These are phyloP conservation scores for Apiotrichum siamense DNA, from an alignment of 1,284 basidiomycete species.

Conservation along the genomic window DNA sequence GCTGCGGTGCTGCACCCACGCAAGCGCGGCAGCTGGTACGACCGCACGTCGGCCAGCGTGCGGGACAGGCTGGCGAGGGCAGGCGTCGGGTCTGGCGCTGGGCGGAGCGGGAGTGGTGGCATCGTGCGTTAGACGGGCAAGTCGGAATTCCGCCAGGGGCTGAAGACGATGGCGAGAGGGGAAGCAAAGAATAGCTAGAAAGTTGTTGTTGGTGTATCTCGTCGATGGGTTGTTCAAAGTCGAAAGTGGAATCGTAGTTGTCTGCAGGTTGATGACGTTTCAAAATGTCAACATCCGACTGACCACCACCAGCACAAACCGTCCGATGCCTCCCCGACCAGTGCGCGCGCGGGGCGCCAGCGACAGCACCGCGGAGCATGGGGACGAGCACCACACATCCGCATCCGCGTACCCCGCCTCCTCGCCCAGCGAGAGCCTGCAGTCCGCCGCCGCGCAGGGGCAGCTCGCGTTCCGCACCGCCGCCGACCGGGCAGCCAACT, in stretches of 20 bases:
- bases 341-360: too few relatives aligned
- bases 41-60: slow-evolving; percentile 58
- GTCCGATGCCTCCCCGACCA: background rate
- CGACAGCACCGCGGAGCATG: too few relatives aligned
- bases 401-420: background rate
- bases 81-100: background rate
- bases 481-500: background rate
- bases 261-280: background rate
- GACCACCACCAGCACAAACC: background rate
- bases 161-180: background rate
- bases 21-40: slow-evolving; percentile 69
- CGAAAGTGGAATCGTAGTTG: background rate
- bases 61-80: slow-evolving; percentile 49
- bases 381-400: too few relatives aligned
- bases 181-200: too few relatives aligned
- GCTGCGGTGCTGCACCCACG: slow-evolving; percentile 61
- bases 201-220: too few relatives aligned
- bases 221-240: background rate
- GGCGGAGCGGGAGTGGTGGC: background rate
- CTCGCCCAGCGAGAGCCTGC: background rate
- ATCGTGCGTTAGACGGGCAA: too few relatives aligned
- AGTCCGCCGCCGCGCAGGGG: background rate
- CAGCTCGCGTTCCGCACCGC: background rate
- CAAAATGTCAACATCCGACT: background rate
- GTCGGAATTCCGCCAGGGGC: too few relatives aligned